Evolutionary conservation across 768 basidiomycete species (phyloP).

Genomic region (Tylopilus plumbeoviolaceoides): DNA sequence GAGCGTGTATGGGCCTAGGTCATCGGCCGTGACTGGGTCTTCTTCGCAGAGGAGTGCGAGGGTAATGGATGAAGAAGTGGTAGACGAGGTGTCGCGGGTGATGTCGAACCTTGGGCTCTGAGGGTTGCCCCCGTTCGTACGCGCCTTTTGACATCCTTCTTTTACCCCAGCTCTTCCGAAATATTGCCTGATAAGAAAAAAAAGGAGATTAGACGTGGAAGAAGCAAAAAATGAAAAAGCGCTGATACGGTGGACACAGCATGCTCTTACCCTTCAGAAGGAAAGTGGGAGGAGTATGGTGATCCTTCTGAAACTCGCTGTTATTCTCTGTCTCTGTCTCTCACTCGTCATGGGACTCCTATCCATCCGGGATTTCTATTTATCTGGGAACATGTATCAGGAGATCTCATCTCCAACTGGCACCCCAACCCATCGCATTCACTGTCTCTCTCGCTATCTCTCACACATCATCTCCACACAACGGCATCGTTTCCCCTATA

Average conservation of each 20-base stretch:
- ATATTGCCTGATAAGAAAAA: slow-evolving; percentile 4
- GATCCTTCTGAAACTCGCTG: slow-evolving; percentile 16
- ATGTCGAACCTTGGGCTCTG: slow-evolving; percentile 72
- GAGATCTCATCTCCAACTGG: slow-evolving; percentile 23
- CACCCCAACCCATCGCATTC: slow-evolving; percentile 25
- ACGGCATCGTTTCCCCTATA: slow-evolving; percentile 27
- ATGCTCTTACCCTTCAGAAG: slow-evolving; percentile 22
- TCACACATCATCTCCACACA: slow-evolving; percentile 25
- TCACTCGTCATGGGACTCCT: slow-evolving; percentile 26
- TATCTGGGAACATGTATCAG: slow-evolving; percentile 31
- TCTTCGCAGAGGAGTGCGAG: slow-evolving; percentile 40
- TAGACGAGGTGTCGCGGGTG: slow-evolving; percentile 72
- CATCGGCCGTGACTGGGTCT: slow-evolving; percentile 42
- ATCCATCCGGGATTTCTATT: slow-evolving; percentile 32
- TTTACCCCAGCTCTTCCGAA: slow-evolving; percentile 8
- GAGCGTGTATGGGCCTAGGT: slow-evolving; percentile 73
- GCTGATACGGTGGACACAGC: slow-evolving; percentile 14
- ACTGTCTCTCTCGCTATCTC: slow-evolving; percentile 20
- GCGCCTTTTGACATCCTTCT: slow-evolving; percentile 4
- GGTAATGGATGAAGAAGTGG: slow-evolving; percentile 49
- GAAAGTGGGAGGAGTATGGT: slow-evolving; percentile 15
- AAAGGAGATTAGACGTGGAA: slow-evolving; percentile 4
- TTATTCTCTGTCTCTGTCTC: slow-evolving; percentile 17
- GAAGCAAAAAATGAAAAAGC: background rate
- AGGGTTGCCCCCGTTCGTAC: slow-evolving; percentile 15